Conservation (phyloP, 23 red algal genomes). For the Porphyridium purpureum region DNA sequence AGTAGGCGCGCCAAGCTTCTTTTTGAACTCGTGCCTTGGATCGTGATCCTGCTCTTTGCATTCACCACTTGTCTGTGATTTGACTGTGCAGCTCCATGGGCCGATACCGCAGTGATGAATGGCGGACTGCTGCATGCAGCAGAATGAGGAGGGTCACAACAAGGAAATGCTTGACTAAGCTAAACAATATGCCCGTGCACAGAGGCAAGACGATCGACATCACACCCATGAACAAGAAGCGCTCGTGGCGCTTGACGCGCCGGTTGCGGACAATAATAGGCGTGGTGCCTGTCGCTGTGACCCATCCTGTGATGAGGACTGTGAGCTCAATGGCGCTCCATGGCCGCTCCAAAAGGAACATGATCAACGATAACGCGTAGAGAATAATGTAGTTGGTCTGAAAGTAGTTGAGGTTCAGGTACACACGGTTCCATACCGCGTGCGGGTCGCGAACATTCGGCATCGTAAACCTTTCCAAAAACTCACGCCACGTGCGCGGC, state of each 20-base stretch:
- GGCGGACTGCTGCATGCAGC: no score
- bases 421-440: neutral
- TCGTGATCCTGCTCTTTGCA: no score
- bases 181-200: neutral
- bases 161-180: neutral
- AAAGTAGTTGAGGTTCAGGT: neutral
- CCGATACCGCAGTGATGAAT: no score
- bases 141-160: no score
- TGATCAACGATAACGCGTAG: neutral
- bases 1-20: no score
- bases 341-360: neutral
- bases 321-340: neutral
- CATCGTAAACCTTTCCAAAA: neutral
- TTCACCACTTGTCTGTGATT: no score
- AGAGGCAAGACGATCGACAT: neutral
- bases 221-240: neutral
- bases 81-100: no score
- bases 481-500: neutral
- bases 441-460: neutral
- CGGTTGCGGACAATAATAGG: neutral
- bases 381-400: neutral
- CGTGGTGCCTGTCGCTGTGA: neutral
- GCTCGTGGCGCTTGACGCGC: neutral
- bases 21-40: no score
- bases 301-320: neutral